Evolutionary conservation across 345 rosid species (phyloP).

Genomic region (Bruguiera parviflora): DNA sequence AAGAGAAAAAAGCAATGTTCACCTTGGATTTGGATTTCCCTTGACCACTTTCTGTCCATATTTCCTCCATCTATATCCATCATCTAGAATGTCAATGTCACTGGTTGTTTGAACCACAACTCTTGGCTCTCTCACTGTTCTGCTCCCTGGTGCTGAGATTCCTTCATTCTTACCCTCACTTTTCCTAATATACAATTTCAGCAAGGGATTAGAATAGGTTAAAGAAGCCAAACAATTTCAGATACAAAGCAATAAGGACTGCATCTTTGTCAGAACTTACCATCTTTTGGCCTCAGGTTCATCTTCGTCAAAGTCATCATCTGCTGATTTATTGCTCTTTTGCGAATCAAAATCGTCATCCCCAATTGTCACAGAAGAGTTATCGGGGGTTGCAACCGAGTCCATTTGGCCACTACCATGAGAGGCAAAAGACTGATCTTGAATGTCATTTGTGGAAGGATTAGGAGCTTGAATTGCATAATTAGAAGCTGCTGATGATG

Average conservation of each 20-base stretch:
- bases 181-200: conserved; percentile 44
- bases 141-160: conserved; percentile 65
- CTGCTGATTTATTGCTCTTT: conserved; percentile 46
- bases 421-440: conserved; percentile 44
- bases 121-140: conserved; percentile 80
- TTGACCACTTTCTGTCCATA: conserved; percentile 97
- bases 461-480: conserved; percentile 36
- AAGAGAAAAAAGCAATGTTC: neutral
- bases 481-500: conserved; percentile 25
- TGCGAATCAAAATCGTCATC: conserved; percentile 74
- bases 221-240: no score
- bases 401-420: conserved; percentile 42
- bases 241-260: no score
- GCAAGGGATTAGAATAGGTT: conserved; percentile 12
- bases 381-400: conserved; percentile 46
- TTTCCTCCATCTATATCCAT: conserved; percentile 96
- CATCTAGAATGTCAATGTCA: conserved; percentile 88
- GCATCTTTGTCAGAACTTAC: conserved; percentile 29
- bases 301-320: conserved; percentile 69
- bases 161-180: conserved; percentile 75
- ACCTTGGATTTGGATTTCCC: conserved; percentile 96
- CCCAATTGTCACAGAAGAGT: conserved; percentile 70
- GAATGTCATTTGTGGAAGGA: conserved; percentile 32
- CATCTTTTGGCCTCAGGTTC: conserved; percentile 83
- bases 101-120: conserved; percentile 94